Percentiles rank a stretch among this genome's conserved stretches.
phyloP scores from a whole-genome alignment of 1,284 basidiomycete species.

The Farysia itapuensis region DNA sequence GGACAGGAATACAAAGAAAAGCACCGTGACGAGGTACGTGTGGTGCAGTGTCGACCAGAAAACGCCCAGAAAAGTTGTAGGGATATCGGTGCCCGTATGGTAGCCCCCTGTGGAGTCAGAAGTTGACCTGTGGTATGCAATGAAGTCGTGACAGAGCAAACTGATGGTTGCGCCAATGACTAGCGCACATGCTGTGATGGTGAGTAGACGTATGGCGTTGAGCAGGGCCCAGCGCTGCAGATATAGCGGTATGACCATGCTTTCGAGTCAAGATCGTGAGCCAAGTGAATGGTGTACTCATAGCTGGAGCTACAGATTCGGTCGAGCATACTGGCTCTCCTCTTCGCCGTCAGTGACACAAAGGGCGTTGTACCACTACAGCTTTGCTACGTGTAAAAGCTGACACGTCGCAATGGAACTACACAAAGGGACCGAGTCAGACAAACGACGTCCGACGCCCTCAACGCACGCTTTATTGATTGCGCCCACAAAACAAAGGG shows the following conservation, averaged over 20 bases:
- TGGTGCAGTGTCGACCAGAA: slow-evolving; percentile 47
- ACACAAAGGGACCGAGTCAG: too few species aligned
- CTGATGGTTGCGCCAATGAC: slow-evolving; percentile 20
- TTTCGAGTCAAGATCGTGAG: neutral
- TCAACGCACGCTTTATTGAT: too few species aligned
- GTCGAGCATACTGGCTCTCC: too few species aligned
- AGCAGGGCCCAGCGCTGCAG: slow-evolving; percentile 33
- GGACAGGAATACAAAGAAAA: slow-evolving; percentile 22
- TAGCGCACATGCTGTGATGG: slow-evolving; percentile 23
- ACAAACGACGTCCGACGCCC: too few species aligned
- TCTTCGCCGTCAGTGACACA: too few species aligned
- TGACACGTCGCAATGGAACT: too few species aligned
- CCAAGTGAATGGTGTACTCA: too few species aligned
- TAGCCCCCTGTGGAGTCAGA: slow-evolving; percentile 3
- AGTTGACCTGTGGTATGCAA: slow-evolving; percentile 3
- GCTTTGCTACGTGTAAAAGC: too few species aligned
- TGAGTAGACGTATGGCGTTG: slow-evolving; percentile 28
- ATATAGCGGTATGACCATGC: slow-evolving; percentile 26
- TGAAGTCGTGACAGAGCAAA: slow-evolving; percentile 12
- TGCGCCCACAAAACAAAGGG: too few species aligned
- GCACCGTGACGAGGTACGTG: slow-evolving; percentile 9
- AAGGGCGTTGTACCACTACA: too few species aligned
- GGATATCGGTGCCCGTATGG: slow-evolving; percentile 39
- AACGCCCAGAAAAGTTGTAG: slow-evolving; percentile 35
- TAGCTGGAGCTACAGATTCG: too few species aligned